phyloP scores from a whole-genome alignment of 2,329 filamentous ascomycete species.

The Alternaria novae-zelandiae region DNA sequence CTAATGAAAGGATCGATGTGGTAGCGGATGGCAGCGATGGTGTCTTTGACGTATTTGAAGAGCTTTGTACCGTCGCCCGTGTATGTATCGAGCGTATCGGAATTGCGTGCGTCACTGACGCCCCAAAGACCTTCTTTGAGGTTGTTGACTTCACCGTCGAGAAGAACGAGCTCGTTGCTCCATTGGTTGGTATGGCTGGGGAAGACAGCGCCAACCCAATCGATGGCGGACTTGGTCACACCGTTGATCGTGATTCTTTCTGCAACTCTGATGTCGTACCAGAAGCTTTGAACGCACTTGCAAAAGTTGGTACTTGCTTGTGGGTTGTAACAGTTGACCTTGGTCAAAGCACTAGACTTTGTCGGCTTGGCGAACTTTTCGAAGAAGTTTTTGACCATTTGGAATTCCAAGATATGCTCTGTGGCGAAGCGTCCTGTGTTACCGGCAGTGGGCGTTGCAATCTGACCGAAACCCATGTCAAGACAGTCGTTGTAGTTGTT shows the following conservation, averaged over 20 bases:
- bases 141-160: neutral
- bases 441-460: neutral
- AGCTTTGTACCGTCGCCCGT: neutral
- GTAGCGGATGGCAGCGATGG: neutral
- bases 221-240: neutral
- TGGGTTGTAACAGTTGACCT: neutral
- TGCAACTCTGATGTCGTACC: neutral
- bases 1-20: neutral
- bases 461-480: neutral
- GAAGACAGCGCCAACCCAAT: neutral
- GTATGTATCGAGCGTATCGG: neutral
- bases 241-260: neutral
- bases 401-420: conserved; percentile 4
- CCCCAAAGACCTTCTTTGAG: conserved; percentile 2
- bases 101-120: neutral
- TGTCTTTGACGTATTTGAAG: conserved; percentile 3
- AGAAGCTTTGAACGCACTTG: conserved; percentile 2
- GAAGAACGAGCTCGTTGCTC: neutral
- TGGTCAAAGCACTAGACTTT: neutral
- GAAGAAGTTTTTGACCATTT: conserved; percentile 2
- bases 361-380: neutral
- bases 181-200: neutral
- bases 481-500: neutral
- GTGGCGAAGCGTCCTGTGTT: neutral
- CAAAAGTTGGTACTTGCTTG: neutral